These are phyloP conservation scores for Pseudocercospora cruenta DNA, from an alignment of 2,329 filamentous ascomycete genomes.

Conservation along the genomic window DNA sequence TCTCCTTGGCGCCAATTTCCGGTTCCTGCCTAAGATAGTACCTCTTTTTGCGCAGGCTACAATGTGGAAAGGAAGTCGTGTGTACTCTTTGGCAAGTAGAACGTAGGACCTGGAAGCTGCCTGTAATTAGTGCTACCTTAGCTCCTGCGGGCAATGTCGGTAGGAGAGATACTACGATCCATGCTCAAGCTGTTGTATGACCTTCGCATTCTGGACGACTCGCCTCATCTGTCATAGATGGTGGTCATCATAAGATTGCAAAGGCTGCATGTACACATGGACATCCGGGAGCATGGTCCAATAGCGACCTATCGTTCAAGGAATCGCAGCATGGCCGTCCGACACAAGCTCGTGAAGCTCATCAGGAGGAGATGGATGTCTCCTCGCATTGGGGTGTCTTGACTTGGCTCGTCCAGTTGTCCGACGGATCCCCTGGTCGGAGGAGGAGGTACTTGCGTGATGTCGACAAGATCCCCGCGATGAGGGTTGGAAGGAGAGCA, in stretches of 20 bases:
- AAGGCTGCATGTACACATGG: neutral
- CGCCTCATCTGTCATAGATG: neutral
- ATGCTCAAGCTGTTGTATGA: neutral
- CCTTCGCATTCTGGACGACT: neutral
- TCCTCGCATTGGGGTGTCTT: neutral
- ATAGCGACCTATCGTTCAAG: neutral
- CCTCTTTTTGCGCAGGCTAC: too few relatives aligned
- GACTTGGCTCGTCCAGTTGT: neutral
- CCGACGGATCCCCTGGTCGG: neutral
- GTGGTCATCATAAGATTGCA: neutral
- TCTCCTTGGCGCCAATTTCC: too few relatives aligned
- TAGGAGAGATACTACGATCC: neutral
- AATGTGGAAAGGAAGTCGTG: neutral
- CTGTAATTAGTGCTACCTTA: neutral
- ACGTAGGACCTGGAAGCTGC: neutral
- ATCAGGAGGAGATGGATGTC: neutral
- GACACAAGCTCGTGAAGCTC: neutral
- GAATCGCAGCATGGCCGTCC: neutral
- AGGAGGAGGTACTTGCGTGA: neutral
- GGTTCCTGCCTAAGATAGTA: too few relatives aligned
- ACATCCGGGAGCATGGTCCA: neutral
- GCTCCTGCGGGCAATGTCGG: neutral
- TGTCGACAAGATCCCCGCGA: neutral
- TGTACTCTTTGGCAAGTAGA: neutral
- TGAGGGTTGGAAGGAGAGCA: conserved; percentile 6